Evolutionary conservation across 768 basidiomycete genomes (phyloP), one percentile per base, ranked within the genome.

Genomic region (Mycena olivaceomarginata): DNA sequence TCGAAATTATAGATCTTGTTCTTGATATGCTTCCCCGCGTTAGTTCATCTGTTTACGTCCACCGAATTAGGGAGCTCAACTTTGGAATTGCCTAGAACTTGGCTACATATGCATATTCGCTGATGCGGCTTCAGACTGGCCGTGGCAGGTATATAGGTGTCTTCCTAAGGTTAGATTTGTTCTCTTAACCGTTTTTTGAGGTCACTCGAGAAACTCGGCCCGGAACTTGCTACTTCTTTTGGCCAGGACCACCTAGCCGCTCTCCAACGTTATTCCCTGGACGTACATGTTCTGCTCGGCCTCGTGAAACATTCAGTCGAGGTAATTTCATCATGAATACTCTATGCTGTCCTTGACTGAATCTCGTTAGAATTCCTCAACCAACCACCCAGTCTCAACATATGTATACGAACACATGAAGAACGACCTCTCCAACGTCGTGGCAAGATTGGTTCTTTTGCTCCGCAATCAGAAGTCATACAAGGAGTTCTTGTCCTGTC

Each of bases 311-410:
- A 10, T n/a, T 79, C 39, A 43, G 62, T 8, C 74, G 67, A 22
- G 53, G 53, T 56, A 25, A 31, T 31, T 31, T 31, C 31, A 11
- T 20, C 22, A 31, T 25, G 20, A 18, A 25, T 18, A 18, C 22
- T 39, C 9, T 63, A 41, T 37, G 15, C 15, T n/a, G 16, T 39
- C n/a, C 39, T 20, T 63, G 1, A 31, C 31, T 31, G 31, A 31
- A 63, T 43, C 20, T 40, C 76, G 64, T 41, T 63, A 11, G 20
- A 53, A 69, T 46, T 70, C 78, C 16, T 41, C 64, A 31, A 79
- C 62, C 22, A 12, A 41, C 37, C 48, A 22, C 25, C 8, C 63
- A 57, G 20, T 64, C 66, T 18, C 66, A 71, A 25, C 5, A 15
- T 18, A 67, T 11, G 43, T 59, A 15, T n/a, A 48, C 13, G 25